phyloP scores from a whole-genome alignment of 169 alveolate species.

The Cytauxzoon felis region DNA sequence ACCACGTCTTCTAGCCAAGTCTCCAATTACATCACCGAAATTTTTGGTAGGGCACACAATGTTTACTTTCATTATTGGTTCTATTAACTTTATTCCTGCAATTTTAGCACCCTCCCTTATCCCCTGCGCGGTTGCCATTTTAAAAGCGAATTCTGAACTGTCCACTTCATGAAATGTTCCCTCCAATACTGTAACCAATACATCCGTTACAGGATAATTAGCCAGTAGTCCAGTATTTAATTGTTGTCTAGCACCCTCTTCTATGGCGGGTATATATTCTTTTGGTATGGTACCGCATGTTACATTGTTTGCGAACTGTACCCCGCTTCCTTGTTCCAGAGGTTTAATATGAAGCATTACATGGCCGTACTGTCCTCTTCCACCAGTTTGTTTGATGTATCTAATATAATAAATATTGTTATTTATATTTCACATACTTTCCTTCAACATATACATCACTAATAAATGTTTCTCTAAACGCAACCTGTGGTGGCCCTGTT shows the following conservation, averaged over 20 bases:
- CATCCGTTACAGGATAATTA: slow-evolving; percentile 80
- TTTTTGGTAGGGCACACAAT: slow-evolving; percentile 75
- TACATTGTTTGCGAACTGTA: slow-evolving; percentile 71
- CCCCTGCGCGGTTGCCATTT: slow-evolving; percentile 80
- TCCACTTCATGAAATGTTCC: slow-evolving; percentile 85
- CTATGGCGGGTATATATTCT: slow-evolving; percentile 78
- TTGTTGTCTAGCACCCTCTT: slow-evolving; percentile 76
- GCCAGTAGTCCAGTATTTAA: slow-evolving; percentile 74
- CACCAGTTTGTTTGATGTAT: slow-evolving; percentile 84
- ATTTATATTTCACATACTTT: slow-evolving; percentile 19
- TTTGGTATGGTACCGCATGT: slow-evolving; percentile 83
- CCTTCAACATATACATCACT: slow-evolving; percentile 74
- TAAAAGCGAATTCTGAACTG: slow-evolving; percentile 84
- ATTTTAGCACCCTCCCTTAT: slow-evolving; percentile 78
- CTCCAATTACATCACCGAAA: slow-evolving; percentile 74
- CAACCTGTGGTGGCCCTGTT: slow-evolving; percentile 89
- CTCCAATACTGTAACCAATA: slow-evolving; percentile 73
- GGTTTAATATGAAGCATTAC: slow-evolving; percentile 79
- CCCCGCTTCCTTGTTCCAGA: slow-evolving; percentile 74
- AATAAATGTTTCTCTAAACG: slow-evolving; percentile 81
- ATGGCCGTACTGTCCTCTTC: slow-evolving; percentile 86
- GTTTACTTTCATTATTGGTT: slow-evolving; percentile 86
- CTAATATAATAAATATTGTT: slow-evolving; percentile 12
- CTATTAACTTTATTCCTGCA: slow-evolving; percentile 77
- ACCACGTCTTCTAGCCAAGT: slow-evolving; percentile 69